Evolutionary conservation across 169 alveolate species (phyloP), one percentile per base, ranked within the genome.

Genomic region (Cryptosporidium sp.): DNA sequence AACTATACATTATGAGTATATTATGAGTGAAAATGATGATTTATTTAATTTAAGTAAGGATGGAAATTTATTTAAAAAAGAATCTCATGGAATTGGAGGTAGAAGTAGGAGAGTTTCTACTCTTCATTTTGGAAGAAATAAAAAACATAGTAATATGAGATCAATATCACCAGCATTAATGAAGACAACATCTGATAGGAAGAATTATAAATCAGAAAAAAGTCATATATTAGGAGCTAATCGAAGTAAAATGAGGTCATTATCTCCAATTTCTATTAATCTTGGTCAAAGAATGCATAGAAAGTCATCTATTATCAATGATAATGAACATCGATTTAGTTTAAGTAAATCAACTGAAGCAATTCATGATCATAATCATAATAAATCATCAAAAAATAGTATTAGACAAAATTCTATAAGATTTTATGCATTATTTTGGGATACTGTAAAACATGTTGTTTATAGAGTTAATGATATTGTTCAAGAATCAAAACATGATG

Each of bases 401-500:
- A 21, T 18, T 26, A 23, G 14, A 31, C 26, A 31, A 21, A 65
- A 65, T 35, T 10, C 68, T 10, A 29, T 53, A 29, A 61, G 51
- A 62, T 80, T 80, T 65, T 80, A 80, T 62, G 89, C 89, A 62
- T 80, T 80, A 31, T 80, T 80, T 80, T 80, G 89, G 89, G 89
- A 80, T 80, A 80, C 89, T 33, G 75, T 80, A 12, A 80, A 80
- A 62, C 89, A 80, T 65, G 69, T 80, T 33, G 89, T 80, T 10
- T 80, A 80, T 80, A 18, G 89, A 39, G 73, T 80, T 7, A 44
- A 80, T n/a, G 70, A 80, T 65, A 80, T 80, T 44, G 53, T 80
- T n/a, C 39, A 61, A 26, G 45, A 21, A 12, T 62, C 80, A 26
- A 45, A 65, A 44, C 61, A 60, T 2, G 75, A 80, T 14, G 75